phyloP scores from a whole-genome alignment of 2,329 filamentous ascomycete species.

The Blastomyces parvus region DNA sequence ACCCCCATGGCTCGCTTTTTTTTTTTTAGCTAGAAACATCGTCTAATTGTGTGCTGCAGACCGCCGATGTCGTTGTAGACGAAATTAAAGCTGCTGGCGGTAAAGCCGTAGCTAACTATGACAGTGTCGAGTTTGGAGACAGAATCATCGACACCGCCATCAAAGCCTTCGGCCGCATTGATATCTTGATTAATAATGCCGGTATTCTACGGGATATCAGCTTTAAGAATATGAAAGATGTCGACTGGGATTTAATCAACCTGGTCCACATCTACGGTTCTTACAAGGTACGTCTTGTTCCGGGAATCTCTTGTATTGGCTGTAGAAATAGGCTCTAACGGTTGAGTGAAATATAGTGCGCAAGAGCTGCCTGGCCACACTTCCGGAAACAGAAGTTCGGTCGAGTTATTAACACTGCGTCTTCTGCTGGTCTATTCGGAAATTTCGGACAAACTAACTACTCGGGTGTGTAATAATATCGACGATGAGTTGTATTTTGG shows the following conservation, averaged over 20 bases:
- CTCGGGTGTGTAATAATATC: conserved; percentile 47
- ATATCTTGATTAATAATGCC: conserved; percentile 95
- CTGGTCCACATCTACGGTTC: conserved; percentile 85
- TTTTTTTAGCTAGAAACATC: conserved; percentile 36
- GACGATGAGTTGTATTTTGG: conserved; percentile 7
- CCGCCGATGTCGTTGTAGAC: conserved; percentile 41
- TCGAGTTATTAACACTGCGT: conserved; percentile 90
- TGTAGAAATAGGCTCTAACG: not conserved
- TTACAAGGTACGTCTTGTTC: conserved; percentile 57
- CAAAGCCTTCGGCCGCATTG: conserved; percentile 56
- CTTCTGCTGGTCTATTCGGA: conserved; percentile 90
- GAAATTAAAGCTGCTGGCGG: conserved; percentile 68
- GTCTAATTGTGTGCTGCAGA: conserved; percentile 51
- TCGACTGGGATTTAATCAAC: conserved; percentile 93
- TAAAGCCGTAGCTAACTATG: conserved; percentile 96
- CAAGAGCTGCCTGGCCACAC: conserved; percentile 88
- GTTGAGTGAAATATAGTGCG: conserved; percentile 44
- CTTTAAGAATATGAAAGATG: conserved; percentile 98
- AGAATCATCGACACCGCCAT: conserved; percentile 67
- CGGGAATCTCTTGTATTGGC: not conserved
- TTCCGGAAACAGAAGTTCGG: conserved; percentile 99
- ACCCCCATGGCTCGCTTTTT: conserved; percentile 8
- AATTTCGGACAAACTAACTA: conserved; percentile 96
- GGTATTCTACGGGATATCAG: conserved; percentile 89
- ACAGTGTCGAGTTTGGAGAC: conserved; percentile 73